A percentile compares a stretch with the other conserved stretches of the same genome.
Evolutionary conservation across 345 rosid species (phyloP).

Genomic region (Populus alba): DNA sequence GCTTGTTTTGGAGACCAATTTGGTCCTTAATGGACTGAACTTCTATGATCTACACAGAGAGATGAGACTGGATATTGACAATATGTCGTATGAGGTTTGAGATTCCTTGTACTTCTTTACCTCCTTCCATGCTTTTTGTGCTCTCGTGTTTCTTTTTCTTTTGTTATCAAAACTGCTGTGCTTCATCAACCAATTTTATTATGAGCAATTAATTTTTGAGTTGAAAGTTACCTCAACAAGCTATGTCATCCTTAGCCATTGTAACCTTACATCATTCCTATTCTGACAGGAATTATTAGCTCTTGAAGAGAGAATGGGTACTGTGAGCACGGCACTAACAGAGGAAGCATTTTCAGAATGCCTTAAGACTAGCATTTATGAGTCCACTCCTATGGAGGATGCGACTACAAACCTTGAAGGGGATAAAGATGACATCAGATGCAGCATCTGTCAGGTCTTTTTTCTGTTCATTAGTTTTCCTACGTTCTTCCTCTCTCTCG

Average conservation of each 20-base stretch:
- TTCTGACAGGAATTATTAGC: conserved; percentile 75
- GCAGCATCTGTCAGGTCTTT: conserved; percentile 94
- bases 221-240: background rate
- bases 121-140: background rate
- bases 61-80: conserved; percentile 93
- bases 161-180: background rate
- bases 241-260: background rate
- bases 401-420: conserved; percentile 19
- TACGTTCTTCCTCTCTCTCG: background rate
- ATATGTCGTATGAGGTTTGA: conserved; percentile 96
- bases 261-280: conserved; percentile 6
- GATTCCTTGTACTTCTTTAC: background rate
- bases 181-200: background rate
- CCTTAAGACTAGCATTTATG: conserved; percentile 54
- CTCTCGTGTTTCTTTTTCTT: background rate
- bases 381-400: conserved; percentile 34
- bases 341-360: conserved; percentile 80
- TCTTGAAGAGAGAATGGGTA: conserved; percentile 93
- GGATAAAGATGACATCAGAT: conserved; percentile 56
- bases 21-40: conserved; percentile 66
- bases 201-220: background rate
- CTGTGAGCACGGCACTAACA: conserved; percentile 85
- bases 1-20: conserved; percentile 71
- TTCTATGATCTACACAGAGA: conserved; percentile 87
- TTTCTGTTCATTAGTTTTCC: background rate